Conservation (phyloP, 1,284 basidiomycete genomes). For the Melampsora abietis-canadensis region DNA sequence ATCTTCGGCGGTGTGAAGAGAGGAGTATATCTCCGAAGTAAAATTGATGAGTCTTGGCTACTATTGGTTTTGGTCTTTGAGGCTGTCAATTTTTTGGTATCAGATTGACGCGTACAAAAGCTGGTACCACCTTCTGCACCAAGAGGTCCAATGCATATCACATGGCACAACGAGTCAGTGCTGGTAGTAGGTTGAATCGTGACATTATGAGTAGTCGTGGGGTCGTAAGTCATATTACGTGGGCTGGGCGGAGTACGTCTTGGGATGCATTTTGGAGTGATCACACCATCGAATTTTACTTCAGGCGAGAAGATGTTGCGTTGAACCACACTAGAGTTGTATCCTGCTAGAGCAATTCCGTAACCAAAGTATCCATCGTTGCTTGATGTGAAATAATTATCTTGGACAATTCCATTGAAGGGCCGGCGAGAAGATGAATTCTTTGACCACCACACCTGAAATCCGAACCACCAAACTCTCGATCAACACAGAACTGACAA, state of each 20-base stretch:
- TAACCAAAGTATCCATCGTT: conserved; percentile 4
- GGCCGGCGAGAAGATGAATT: neutral
- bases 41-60: no score
- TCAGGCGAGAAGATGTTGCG: neutral
- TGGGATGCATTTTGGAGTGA: neutral
- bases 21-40: no score
- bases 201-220: neutral
- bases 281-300: neutral
- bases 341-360: conserved; percentile 4
- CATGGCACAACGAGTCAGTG: neutral
- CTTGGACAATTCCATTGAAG: neutral
- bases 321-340: neutral
- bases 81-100: no score
- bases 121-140: neutral
- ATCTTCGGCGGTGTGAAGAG: no score
- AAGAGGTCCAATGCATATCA: neutral
- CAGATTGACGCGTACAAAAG: no score
- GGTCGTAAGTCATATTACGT: conserved; percentile 1
- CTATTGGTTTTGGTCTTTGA: no score
- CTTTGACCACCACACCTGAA: neutral
- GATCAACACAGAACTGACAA: no score
- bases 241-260: neutral
- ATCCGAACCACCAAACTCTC: neutral
- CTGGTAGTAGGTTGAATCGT: neutral
- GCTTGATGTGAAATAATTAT: neutral